Conservation (phyloP, 2,329 filamentous ascomycete species). For the Colletotrichum sp. region DNA sequence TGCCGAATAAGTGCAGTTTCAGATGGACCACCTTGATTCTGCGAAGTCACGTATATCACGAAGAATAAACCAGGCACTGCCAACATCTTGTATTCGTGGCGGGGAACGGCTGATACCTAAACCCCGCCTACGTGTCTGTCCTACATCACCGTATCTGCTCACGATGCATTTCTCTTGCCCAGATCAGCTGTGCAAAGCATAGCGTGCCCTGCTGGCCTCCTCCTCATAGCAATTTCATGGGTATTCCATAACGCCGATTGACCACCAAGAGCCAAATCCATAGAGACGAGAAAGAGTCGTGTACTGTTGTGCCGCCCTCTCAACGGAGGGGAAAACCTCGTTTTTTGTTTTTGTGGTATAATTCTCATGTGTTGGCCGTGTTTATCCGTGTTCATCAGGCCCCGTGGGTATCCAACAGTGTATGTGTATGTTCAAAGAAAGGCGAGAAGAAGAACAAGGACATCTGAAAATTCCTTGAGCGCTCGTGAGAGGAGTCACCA, state of each 20-base stretch:
- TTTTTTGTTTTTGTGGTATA: conserved; percentile 1
- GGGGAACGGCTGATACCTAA: neutral
- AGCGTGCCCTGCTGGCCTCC: neutral
- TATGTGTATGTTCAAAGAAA: neutral
- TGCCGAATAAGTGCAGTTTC: neutral
- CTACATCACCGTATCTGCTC: neutral
- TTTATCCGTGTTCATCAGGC: conserved; percentile 1
- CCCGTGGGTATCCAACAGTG: conserved; percentile 10
- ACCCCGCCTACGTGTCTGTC: neutral
- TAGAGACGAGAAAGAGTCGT: neutral
- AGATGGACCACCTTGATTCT: neutral
- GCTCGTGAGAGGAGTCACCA: neutral
- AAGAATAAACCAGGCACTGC: neutral
- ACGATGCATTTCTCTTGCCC: neutral
- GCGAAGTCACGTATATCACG: neutral
- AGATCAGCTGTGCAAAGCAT: neutral
- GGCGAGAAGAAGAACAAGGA: neutral
- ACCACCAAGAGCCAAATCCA: neutral
- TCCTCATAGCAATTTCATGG: neutral
- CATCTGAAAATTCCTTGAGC: neutral
- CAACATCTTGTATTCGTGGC: neutral
- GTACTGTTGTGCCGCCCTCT: conserved; percentile 11
- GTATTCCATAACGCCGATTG: conserved; percentile 1
- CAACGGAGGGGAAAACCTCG: neutral
- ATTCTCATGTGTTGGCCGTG: neutral